Evolutionary conservation across 352 stramenopile species (phyloP).

Genomic region (Plasmopara viticola): DNA sequence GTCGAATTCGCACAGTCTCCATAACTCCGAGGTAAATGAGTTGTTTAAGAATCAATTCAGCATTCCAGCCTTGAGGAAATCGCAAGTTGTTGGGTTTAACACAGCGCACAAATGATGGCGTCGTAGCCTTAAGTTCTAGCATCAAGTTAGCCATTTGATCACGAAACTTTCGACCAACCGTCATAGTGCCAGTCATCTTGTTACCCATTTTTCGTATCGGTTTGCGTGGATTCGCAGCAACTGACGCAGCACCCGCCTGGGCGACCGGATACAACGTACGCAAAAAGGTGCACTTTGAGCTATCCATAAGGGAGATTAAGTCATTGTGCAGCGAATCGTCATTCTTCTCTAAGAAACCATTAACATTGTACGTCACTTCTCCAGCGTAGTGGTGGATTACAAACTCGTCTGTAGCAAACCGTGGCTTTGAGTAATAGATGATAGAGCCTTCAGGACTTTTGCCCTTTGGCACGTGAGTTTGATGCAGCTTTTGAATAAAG

Average conservation of each 20-base stretch:
- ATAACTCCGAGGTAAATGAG: constrained; percentile 88
- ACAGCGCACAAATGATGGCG: constrained; percentile 87
- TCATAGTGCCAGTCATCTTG: constrained; percentile 89
- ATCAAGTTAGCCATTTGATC: constrained; percentile 87
- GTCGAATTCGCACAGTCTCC: constrained; percentile 86
- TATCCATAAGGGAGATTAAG: constrained; percentile 84
- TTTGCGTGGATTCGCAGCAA: constrained; percentile 44
- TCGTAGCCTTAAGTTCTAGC: constrained; percentile 73
- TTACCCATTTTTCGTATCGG: constrained; percentile 72
- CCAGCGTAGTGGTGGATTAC: constrained; percentile 96
- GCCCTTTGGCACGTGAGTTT: constrained; percentile 80
- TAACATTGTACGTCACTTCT: constrained; percentile 94
- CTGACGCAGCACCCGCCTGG: constrained; percentile 24
- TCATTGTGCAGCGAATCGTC: constrained; percentile 94
- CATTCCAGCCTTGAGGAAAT: constrained; percentile 84
- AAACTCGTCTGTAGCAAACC: constrained; percentile 90
- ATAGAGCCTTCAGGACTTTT: constrained; percentile 67
- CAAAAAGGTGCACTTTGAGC: constrained; percentile 72
- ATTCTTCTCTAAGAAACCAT: constrained; percentile 97
- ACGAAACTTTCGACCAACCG: constrained; percentile 86
- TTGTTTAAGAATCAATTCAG: constrained; percentile 82
- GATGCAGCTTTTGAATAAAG: constrained; percentile 89
- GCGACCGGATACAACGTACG: constrained; percentile 68
- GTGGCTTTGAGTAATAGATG: constrained; percentile 82
- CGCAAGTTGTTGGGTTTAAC: constrained; percentile 90